Evolutionary conservation across 371 early-diverging fungal genomes (phyloP).

Genomic region (Polyrhizophydium stewartii): DNA sequence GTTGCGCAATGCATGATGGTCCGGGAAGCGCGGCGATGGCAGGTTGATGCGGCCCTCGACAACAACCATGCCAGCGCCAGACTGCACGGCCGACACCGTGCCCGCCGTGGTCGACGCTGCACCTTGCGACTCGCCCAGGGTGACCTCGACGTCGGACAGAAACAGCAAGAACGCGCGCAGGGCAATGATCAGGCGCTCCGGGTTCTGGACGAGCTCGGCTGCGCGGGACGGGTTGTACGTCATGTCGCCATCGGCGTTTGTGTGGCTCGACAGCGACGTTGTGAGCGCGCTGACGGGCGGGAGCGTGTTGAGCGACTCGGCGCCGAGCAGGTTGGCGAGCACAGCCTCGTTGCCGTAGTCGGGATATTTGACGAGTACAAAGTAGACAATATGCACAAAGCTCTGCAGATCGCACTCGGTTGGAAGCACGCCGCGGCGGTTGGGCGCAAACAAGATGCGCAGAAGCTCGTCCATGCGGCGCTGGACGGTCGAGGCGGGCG

Average conservation of each 20-base stretch:
- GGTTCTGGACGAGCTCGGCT: constrained; percentile 24
- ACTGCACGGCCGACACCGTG: constrained; percentile 14
- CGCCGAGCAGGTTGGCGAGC: constrained; percentile 61
- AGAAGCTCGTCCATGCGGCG: constrained; percentile 63
- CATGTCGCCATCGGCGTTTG: not conserved
- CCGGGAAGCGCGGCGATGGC: constrained; percentile 39
- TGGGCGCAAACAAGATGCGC: constrained; percentile 40
- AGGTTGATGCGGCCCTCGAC: constrained; percentile 44
- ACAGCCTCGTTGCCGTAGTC: constrained; percentile 76
- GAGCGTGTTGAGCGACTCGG: constrained; percentile 9
- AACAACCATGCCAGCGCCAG: constrained; percentile 27
- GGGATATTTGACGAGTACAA: constrained; percentile 70
- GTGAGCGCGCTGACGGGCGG: not conserved
- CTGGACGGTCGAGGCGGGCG: constrained; percentile 46
- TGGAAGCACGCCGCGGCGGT: constrained; percentile 62
- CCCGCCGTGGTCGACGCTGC: constrained; percentile 14
- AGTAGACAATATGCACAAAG: constrained; percentile 77
- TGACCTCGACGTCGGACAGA: constrained; percentile 64
- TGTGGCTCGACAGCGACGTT: not conserved
- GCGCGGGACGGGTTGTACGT: constrained; percentile 2
- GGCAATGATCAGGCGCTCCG: constrained; percentile 74
- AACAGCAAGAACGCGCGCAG: constrained; percentile 68
- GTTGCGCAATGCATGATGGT: not conserved
- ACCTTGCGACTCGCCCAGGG: constrained; percentile 12
- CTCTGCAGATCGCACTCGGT: constrained; percentile 67